Evolutionary conservation across 805 yeast species (phyloP), one percentile per base, ranked within the genome.

Genomic region (Jamesozyma rosinii): DNA sequence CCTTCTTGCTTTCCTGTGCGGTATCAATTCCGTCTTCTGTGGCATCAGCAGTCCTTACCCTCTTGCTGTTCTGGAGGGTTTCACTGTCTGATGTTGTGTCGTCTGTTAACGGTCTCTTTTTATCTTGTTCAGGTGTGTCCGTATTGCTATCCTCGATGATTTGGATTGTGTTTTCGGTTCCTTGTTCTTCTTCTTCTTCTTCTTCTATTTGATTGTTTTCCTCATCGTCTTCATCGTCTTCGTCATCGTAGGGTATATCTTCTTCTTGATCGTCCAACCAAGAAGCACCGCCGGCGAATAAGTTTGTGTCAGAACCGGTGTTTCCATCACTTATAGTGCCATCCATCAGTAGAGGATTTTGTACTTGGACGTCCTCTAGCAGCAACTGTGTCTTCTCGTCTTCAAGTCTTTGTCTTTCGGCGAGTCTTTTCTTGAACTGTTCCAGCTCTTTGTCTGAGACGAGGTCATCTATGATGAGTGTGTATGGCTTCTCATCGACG

Each of bases 401-500:
- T 15, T 32, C 35, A 15, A 32, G 9, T 32, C 60, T 41, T 55
- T 65, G 42, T 59, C 49, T 60, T 59, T 47, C 53, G 47, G 47
- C 64, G 41, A 54, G 58, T 49, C 46, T 68, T 29, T 64, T 51
- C 38, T 49, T 51, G 38, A 58, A 58, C 14, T 56, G 59, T 30
- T 56, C 53, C 14, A 62, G 49, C 35, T 64, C 83, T 38, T 65
- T 69, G 2, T 68, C 67, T 17, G 72, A 59, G 31, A 67, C 70
- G 1, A 71, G 72, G 18, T 71, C 70, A 4, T 69, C 70, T n/a
- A 76, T 73, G 5, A 71, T 64, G 17, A 88, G 67, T 34, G 69
- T 59, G 56, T 70, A 89, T 3, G 74, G 76, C 2, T 59, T 67
- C 49, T 82, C 92, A 15, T 79, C 77, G 0, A 79, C 80, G 37